Evolutionary conservation across 1,284 basidiomycete species (phyloP), one percentile per base, ranked within the genome.

Genomic region (Ustilago loliicola): DNA sequence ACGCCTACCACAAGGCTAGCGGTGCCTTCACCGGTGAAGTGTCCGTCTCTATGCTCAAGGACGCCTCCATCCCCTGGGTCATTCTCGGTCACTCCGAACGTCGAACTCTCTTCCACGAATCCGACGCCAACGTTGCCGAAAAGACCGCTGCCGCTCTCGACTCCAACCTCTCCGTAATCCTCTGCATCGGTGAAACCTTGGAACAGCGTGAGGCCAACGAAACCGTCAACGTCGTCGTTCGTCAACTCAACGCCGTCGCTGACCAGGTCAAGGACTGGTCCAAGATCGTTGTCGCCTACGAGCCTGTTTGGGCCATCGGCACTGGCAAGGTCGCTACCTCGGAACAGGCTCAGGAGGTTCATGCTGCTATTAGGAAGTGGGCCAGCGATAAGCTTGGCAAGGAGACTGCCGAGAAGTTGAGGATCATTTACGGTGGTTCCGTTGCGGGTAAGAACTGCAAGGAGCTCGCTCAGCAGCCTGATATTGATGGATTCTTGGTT

Each of bases 401-500:
- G 40, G 87, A 88, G 23, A 93, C 94, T 30, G 94, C 94, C n/a
- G 91, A 91, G 77, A 87, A 87, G 45, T 93, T 92, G 38, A 91
- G 95, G 76, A 92, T 98, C 87, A 95, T 99, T 88, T 99, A 99
- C 87, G 97, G 96, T 61, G 96, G 97, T 47, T 94, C 92, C 75
- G 97, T 99, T 70, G 94, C 90, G 63, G 95, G 91, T 45, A 90
- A 90, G 81, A 98, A 98, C 89, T 93, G 91, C 89, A 90, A 90
- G 83, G 94, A 98, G 86, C 77, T 83, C 56, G 62, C 74, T 23
- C 61, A 67, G 52, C 92, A 94, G 85, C 88, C 89, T 11, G 96
- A 98, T 87, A 93, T 99, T 67, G 96, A 98, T 87, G 96, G 96
- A n/a, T 98, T 98, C 92, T 91, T 99, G 77, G 97, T 99, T 42